Base-by-base conservation (phyloP, 1,139 yeast species). In the Geotrichum restrictum region DNA sequence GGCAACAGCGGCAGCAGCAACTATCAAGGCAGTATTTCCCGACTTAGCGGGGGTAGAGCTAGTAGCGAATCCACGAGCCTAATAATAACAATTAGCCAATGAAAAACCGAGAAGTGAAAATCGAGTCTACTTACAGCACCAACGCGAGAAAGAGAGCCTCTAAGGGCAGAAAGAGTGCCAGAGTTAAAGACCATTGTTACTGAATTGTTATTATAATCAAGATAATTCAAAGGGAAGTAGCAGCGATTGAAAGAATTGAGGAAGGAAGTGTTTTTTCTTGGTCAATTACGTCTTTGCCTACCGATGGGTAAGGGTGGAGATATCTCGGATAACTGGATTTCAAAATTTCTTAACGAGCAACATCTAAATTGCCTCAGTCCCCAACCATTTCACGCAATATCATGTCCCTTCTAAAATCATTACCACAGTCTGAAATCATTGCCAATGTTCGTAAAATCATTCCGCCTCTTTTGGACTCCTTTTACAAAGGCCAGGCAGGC, bases 401-500 rank as follows among this genome's bases (percentile, higher is more conserved):
- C 18, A 41, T 33, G 47, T 43, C 47, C 10, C 18, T 43, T 3
- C 48, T 52, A 21, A 27, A 45, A 29, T 40, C 49, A 6, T 39
- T 45, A 1, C 42, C 56, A 2, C 56, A 45, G n/a, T 10, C 40
- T 14, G 57, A 61, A 36, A 43, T 63, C 27, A 41, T 65, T 27
- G 40, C 52, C 19, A 48, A 57, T 39, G 79, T 84, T 16, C 74
- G 76, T 53, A 71, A 72, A 39, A 65, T 86, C 47, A 74, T 93
- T 14, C 98, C 96, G 47, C 97, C 97, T 7, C 72, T 93, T 39
- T 72, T 78, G 6, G 80, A 88, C 3, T 62, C 69, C 6, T 85
- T 86, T 66, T 86, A 93, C 70, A 93, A 93, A 67, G 98, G 98
- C 39, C 98, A 93, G 70, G 87, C 91, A 2, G 98, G 98, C 3